Evolutionary conservation across 306 rosid genomes (phyloP).

Genomic region (Alnus rubra): DNA sequence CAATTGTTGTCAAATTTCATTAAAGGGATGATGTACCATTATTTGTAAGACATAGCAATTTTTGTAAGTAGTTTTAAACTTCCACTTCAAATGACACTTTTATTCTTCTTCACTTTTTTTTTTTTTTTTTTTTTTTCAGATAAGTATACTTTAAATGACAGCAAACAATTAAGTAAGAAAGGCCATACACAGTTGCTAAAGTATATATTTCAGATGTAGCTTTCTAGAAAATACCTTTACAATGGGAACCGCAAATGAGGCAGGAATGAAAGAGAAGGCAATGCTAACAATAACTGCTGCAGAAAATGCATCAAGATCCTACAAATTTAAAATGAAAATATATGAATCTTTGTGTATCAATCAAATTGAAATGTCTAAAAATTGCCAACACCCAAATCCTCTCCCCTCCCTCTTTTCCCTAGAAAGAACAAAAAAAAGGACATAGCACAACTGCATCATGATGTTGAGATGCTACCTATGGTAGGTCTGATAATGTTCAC

Average conservation of each 20-base stretch:
- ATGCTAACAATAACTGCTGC: constrained; percentile 84
- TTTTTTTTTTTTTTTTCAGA: background rate
- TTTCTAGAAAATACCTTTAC: constrained; percentile 70
- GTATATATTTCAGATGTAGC: constrained; percentile 17
- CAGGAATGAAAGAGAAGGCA: constrained; percentile 94
- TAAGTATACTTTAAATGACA: background rate
- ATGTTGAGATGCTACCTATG: background rate
- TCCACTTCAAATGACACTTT: background rate
- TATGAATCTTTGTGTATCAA: constrained; percentile 28
- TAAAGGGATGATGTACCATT: background rate
- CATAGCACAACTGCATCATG: background rate
- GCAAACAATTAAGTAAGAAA: background rate
- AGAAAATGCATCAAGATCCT: constrained; percentile 98
- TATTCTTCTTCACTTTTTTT: background rate
- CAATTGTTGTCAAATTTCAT: no score
- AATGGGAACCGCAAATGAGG: constrained; percentile 90
- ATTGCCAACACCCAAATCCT: background rate
- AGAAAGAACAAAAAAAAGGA: background rate
- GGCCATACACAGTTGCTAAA: background rate
- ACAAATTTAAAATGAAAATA: constrained; percentile 36
- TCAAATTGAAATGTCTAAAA: background rate
- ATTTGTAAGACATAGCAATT: background rate
- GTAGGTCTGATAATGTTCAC: background rate
- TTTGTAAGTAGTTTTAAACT: background rate
- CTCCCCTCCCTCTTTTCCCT: background rate